phyloP scores from a whole-genome alignment of 495 filamentous ascomycete genomes.

The Neurospora cerealis region DNA sequence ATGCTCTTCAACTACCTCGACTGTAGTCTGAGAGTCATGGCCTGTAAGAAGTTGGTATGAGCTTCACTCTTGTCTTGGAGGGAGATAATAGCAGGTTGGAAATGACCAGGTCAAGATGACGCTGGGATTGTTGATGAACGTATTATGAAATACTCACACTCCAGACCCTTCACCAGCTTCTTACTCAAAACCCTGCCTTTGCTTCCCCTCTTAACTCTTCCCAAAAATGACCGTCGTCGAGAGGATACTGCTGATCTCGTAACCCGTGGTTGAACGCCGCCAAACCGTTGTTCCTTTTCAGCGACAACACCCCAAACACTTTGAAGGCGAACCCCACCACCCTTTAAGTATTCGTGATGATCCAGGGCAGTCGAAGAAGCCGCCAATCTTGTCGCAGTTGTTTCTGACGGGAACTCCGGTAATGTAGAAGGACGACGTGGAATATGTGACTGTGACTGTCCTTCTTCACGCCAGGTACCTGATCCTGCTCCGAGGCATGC shows the following conservation, averaged over 20 bases:
- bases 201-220: background rate
- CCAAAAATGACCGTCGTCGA: background rate
- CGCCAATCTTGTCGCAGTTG: background rate
- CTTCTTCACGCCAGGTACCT: background rate
- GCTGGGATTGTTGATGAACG: too few species aligned
- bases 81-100: background rate
- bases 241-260: background rate
- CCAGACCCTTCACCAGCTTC: background rate
- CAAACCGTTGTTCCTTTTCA: background rate
- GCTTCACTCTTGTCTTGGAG: background rate
- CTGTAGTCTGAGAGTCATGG: background rate
- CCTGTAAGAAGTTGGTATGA: background rate
- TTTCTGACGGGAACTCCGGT: background rate
- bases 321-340: background rate
- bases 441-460: background rate
- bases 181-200: background rate
- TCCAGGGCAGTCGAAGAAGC: background rate
- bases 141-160: background rate
- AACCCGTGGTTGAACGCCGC: background rate
- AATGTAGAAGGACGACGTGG: background rate
- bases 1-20: background rate
- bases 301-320: background rate
- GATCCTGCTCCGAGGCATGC: background rate
- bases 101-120: background rate
- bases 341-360: background rate